Base-by-base conservation (phyloP, 768 basidiomycete species). In the Guyanaporus albipodus region DNA sequence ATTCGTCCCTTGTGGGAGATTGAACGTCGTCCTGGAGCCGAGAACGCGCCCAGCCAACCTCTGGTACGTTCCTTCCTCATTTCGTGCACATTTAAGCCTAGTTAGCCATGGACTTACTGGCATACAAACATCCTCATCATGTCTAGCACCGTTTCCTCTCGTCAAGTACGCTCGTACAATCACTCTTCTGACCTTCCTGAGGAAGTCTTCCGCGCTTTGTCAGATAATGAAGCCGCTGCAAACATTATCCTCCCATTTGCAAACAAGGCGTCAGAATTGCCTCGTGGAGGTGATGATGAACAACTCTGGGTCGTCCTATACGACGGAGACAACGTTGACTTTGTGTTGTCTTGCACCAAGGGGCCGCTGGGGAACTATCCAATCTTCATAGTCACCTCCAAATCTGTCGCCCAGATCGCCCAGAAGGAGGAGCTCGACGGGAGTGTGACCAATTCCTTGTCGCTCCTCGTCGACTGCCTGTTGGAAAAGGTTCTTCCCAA, bases 231-330 rank as follows among this genome's bases (percentile, higher is more conserved):
- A 26, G 57, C 53, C 0, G 38, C 57, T 9, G 65, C 73, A 4
- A 77, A 77, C 38, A 54, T 73, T 40, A 59, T 76, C 26, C 60
- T 68, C 17, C 64, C 76, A 0, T 67, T 67, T 31, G 73, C 70
- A 4, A 49, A 42, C 31, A 70, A 68, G 44, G 53, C 61, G 22
- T 40, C 29, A 19, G 6, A 33, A 8, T 41, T 41, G 17, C 29
- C 48, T 36, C 42, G 15, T 22, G 29, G 12, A 2, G 44, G 18
- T 4, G 35, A n/a, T 2, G 12, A 24, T 15, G 22, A 41, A 5
- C 60, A 62, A 4, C 22, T 53, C 4, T 72, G 72, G 71, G 54
- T 73, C 0, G 59, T 49, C 2, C 56, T 58, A 37, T 59, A 37
- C 19, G 53, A 56, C 51, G 7, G 55, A 50, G 2, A 42, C 3